phyloP scores from a whole-genome alignment of 345 rosid genomes.

The Acer campestre region DNA sequence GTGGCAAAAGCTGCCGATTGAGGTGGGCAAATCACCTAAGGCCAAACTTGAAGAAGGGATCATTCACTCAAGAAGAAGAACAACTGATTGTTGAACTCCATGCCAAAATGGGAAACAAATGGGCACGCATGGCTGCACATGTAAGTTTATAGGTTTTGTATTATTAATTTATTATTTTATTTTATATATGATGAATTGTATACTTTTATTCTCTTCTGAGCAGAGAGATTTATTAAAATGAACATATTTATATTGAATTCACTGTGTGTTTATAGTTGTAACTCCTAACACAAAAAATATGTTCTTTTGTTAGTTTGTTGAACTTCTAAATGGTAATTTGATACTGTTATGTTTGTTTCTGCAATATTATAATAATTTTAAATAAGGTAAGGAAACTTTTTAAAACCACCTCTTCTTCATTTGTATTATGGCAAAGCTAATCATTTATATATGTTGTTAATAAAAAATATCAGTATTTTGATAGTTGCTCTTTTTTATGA shows the following conservation, averaged over 20 bases:
- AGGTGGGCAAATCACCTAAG: conserved; percentile 98
- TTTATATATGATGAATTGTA: conserved; percentile 2
- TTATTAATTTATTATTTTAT: neutral
- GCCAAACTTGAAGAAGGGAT: conserved; percentile 98
- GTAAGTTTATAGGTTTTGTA: conserved; percentile 49
- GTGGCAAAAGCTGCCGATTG: conserved; percentile 98
- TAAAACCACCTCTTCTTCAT: neutral
- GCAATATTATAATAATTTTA: neutral
- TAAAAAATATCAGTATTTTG: too few species aligned
- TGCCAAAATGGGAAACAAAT: conserved; percentile 96
- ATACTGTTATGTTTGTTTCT: neutral
- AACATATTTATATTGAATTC: neutral
- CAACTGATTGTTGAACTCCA: conserved; percentile 87
- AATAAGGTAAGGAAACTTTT: neutral
- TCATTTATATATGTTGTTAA: neutral
- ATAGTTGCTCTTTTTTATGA: neutral
- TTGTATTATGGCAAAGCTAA: neutral
- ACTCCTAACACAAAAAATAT: neutral
- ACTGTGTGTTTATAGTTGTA: neutral
- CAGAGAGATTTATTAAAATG: neutral
- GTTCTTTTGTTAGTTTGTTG: neutral
- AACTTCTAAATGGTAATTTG: neutral
- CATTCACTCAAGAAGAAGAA: conserved; percentile 91
- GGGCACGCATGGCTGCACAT: conserved; percentile 98
- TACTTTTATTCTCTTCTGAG: neutral